These are phyloP conservation scores for Alternaria hordeiaustralica DNA, from an alignment of 2,329 filamentous ascomycete genomes.

Conservation along the genomic window DNA sequence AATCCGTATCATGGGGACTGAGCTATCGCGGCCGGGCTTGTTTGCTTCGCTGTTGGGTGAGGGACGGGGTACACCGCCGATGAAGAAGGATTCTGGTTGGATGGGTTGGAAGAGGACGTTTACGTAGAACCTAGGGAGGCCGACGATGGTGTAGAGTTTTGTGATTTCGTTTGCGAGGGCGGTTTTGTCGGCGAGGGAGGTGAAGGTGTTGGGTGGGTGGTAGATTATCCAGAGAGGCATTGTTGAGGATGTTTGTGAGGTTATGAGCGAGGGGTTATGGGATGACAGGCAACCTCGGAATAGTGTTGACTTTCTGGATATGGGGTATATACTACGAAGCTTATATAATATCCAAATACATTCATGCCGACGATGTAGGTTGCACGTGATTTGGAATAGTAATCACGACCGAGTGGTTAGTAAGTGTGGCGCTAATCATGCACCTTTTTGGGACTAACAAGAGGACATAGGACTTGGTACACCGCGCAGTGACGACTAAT, in stretches of 20 bases:
- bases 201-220: constrained; percentile 49
- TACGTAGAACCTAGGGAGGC: constrained; percentile 55
- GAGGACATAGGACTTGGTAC: not conserved
- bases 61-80: constrained; percentile 39
- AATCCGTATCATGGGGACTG: constrained; percentile 48
- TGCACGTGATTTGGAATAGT: not conserved
- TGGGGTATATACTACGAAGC: not conserved
- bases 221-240: constrained; percentile 57
- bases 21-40: not conserved
- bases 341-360: not conserved
- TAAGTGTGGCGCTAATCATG: not conserved
- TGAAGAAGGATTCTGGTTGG: constrained; percentile 30
- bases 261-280: too few species aligned
- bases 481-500: not conserved
- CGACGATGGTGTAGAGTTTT: constrained; percentile 46
- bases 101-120: constrained; percentile 50
- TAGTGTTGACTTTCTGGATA: not conserved
- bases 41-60: not conserved
- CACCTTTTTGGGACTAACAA: not conserved
- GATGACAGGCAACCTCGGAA: too few species aligned
- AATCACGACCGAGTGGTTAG: not conserved
- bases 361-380: not conserved
- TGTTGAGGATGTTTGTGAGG: not conserved
- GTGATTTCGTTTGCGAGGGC: constrained; percentile 49
- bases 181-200: constrained; percentile 31